Base-by-base conservation (phyloP, 1,139 yeast genomes). In the Pichia sp. region DNA sequence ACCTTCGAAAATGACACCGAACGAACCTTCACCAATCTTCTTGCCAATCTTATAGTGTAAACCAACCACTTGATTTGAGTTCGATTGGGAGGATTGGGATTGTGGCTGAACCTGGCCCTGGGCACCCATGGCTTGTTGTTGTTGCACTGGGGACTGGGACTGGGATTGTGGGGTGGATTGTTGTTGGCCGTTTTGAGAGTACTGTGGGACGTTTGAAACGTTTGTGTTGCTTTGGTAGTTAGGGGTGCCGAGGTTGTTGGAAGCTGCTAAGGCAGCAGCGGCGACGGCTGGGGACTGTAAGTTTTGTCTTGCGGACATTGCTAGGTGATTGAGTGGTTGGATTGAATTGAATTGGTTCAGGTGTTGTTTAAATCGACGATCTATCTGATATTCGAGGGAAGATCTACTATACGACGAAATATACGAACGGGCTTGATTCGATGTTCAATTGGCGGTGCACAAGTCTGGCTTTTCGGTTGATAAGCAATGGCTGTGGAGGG, bases 11-110 rank as follows among this genome's bases (percentile, higher is more conserved):
- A 85, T 77, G 34, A 85, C 88, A 47, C 94, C 94, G 66, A 85
- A 85, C 2, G 93, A 85, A 19, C 94, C 94, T 66, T 85, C 94
- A 49, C 94, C 94, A 44, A 85, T 84, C 66, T 85, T 85, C 66
- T 85, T 85, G 41, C 93, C 93, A 45, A 85, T 83, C 59, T 83
- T 81, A 65, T 85, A 85, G 66, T 85, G 93, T 54, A 85, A 73
- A 1, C 94, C 94, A 42, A 85, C 91, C 35, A 85, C 86, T 52
- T 74, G 77, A 33, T 76, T 70, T 24, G 52, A 64, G 24, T 56
- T 52, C 12, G 51, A 41, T 1, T 53, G 47, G 15, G 18, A 22
- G 19, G 36, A 40, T 34, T 37, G 44, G 17, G 45, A 14, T 34
- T 35, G 43, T 34, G 37, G 28, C 21, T 32, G 42, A 14, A n/a